Base-by-base conservation (phyloP, 345 rosid species). In the Rubroshorea leprosula region DNA sequence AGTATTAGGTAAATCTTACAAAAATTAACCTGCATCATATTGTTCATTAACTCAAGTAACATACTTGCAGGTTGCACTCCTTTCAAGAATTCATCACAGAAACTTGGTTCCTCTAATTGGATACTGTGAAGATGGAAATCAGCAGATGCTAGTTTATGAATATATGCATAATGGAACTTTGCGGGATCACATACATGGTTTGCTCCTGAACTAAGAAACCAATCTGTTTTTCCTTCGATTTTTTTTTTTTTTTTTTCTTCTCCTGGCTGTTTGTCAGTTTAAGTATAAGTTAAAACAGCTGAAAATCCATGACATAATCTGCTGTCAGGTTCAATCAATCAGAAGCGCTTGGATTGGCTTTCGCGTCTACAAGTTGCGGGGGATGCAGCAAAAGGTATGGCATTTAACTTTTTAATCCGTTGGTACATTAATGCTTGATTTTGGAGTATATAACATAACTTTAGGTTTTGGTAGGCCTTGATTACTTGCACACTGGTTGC, bases 11-110 rank as follows among this genome's bases (percentile, higher is more conserved):
- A 4, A 29, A 29, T 29, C 4, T 4, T 4, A 9, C 5, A 9
- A 29, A 29, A 29, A 29, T 4, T 29, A 29, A 4, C 35, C 35
- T 29, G 35, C 35, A 29, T 29, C 5, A 29, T n/a, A 29, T 29
- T 4, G 35, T 29, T 29, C 35, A 29, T 4, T 29, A 29, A 29
- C 35, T 9, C 9, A 9, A 29, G 5, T 29, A 29, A 29, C 35
- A 29, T 29, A 29, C 35, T 29, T 29, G 35, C 35, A 29, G 35
- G 84, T 89, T 62, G 89, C 99, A 16, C 83, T 93, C 1, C 69
- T 94, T 77, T 94, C 99, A 5, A 90, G 97, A 76, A 94, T 94
- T 64, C 97, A 94, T 72, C 99, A 94, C 65, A 79, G 97, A 63
- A 87, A 94, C 74, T 81, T 94, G 80, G 97, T 94, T 62, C 96